phyloP scores from a whole-genome alignment of 139 green algal species.

The Chlamydomonas applanata region DNA sequence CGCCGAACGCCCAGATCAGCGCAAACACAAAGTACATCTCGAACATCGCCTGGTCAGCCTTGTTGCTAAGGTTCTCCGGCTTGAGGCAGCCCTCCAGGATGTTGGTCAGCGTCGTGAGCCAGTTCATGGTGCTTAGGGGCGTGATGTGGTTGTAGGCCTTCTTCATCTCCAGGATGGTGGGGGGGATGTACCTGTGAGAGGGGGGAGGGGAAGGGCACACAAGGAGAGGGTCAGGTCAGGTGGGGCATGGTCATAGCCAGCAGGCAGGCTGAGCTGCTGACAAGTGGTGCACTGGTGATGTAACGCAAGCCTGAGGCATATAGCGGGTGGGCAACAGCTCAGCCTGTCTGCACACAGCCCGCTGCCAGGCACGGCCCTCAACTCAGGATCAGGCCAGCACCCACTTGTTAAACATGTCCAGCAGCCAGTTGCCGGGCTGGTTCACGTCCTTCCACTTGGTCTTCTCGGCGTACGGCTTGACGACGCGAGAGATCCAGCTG shows the following conservation, averaged over 20 bases:
- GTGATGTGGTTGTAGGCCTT: conserved; percentile 80
- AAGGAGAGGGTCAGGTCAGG: no score
- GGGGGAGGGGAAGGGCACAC: no score
- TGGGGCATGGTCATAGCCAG: no score
- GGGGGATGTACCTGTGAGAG: conserved; percentile 57
- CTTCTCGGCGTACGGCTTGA: conserved; percentile 68
- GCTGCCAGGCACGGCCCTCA: neutral
- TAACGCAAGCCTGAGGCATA: no score
- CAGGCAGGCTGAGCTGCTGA: no score
- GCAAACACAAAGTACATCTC: conserved; percentile 88
- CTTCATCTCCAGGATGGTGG: conserved; percentile 81
- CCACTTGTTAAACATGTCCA: conserved; percentile 73
- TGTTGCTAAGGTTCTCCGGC: conserved; percentile 76
- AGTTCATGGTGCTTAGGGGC: conserved; percentile 83
- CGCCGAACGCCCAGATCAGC: conserved; percentile 83
- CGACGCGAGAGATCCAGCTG: conserved; percentile 30
- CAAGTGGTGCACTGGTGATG: no score
- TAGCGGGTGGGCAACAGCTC: no score
- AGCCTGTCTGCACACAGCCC: neutral
- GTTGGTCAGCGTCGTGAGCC: conserved; percentile 72
- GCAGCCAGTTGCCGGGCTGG: conserved; percentile 66
- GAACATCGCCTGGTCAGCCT: conserved; percentile 73
- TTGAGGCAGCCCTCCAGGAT: conserved; percentile 80
- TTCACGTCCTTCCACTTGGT: conserved; percentile 81
- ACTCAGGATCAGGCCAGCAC: neutral